Evolutionary conservation across 2,329 filamentous ascomycete species (phyloP).

Genomic region (Aspergillus quadricinctus): DNA sequence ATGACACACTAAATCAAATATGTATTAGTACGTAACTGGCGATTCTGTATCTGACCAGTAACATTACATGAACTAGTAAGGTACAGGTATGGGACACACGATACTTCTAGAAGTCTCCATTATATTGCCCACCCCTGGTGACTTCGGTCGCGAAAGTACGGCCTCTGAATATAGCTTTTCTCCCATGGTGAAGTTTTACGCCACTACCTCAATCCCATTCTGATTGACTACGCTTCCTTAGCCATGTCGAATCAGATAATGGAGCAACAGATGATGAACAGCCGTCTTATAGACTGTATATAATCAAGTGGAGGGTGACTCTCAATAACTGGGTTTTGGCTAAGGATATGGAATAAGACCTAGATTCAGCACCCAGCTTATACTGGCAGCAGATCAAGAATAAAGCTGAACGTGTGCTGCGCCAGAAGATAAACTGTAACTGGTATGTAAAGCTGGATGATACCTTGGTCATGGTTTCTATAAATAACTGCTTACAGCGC

Average conservation of each 20-base stretch:
- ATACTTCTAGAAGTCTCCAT: too few species aligned
- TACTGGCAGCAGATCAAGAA: slow-evolving; percentile 18
- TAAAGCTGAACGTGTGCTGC: slow-evolving; percentile 11
- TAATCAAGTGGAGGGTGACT: slow-evolving; percentile 20
- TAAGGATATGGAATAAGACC: slow-evolving; percentile 19
- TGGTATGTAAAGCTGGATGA: slow-evolving; percentile 21
- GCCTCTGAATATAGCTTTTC: too few species aligned
- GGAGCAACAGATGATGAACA: background rate
- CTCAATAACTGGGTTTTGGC: slow-evolving; percentile 16
- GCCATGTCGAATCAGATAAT: background rate
- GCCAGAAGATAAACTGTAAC: slow-evolving; percentile 15
- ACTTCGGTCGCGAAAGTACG: too few species aligned
- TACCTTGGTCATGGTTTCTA: slow-evolving; percentile 11
- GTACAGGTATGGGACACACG: too few species aligned
- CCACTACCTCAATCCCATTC: background rate
- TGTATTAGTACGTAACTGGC: too few species aligned
- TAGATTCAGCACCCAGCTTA: slow-evolving; percentile 11
- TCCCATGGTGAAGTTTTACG: too few species aligned
- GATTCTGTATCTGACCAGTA: too few species aligned
- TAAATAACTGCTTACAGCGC: slow-evolving; percentile 18
- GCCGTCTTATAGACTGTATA: slow-evolving; percentile 6
- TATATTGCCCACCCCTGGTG: too few species aligned
- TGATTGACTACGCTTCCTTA: background rate
- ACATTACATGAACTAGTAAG: too few species aligned
- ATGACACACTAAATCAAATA: too few species aligned